phyloP scores from a whole-genome alignment of 177 flowering plant genomes.

The Telopea speciosissima region DNA sequence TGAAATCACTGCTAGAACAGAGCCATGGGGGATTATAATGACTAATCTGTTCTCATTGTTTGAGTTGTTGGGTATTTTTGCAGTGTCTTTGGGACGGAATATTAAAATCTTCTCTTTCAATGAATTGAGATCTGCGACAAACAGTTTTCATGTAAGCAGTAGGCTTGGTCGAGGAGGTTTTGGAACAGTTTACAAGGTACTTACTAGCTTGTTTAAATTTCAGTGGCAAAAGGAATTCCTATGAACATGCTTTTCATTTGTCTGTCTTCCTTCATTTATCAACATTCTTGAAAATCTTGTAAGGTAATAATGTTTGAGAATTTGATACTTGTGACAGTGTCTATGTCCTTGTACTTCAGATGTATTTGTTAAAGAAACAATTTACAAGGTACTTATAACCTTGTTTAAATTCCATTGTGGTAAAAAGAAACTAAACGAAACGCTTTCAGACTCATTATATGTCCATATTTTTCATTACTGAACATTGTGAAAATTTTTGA shows the following conservation, averaged over 20 bases:
- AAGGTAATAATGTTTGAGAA: too few species aligned
- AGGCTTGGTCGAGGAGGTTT: conserved; percentile 83
- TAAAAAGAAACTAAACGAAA: neutral
- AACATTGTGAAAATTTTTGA: neutral
- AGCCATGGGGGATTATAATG: too few species aligned
- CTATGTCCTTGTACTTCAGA: too few species aligned
- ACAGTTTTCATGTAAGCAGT: conserved; percentile 51
- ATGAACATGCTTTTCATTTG: neutral
- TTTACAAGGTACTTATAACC: too few species aligned
- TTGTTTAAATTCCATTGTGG: too few species aligned
- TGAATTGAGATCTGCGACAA: conserved; percentile 54
- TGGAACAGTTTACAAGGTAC: conserved; percentile 82
- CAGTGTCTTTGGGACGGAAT: conserved; percentile 34
- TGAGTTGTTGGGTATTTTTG: conserved; percentile 3
- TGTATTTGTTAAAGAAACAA: too few species aligned
- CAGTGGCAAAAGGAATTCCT: neutral
- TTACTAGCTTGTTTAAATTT: conserved; percentile 1
- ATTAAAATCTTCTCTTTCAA: conserved; percentile 45
- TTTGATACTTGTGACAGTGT: too few species aligned
- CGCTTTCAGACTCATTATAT: neutral
- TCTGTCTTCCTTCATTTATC: too few species aligned
- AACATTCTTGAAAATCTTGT: too few species aligned
- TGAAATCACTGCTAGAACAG: too few species aligned
- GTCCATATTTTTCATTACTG: neutral
- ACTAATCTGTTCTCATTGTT: conserved; percentile 2